Conservation (phyloP, 805 yeast genomes). For the Pichia deserticola region DNA sequence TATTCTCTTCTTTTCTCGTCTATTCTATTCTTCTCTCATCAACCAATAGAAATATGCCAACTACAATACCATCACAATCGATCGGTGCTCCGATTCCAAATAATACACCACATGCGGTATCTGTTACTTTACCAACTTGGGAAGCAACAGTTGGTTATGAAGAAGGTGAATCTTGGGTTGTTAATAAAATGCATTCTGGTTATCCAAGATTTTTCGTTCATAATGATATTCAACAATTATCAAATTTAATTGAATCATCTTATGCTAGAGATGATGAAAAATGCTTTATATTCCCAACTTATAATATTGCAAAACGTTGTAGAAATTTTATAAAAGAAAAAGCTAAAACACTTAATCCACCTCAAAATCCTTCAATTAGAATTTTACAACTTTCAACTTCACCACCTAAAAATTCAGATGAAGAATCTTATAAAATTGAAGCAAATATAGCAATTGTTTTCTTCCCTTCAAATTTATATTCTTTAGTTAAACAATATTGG, state of each 20-base stretch:
- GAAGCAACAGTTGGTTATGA: conserved; percentile 87
- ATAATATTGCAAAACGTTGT: conserved; percentile 74
- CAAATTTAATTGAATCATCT: conserved; percentile 46
- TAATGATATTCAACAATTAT: conserved; percentile 49
- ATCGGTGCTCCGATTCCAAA: conserved; percentile 87
- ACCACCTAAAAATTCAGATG: conserved; percentile 53
- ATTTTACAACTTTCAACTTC: conserved; percentile 69
- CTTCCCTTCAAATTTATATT: conserved; percentile 50
- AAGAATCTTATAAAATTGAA: conserved; percentile 51
- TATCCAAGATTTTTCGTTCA: conserved; percentile 84
- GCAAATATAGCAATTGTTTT: conserved; percentile 75
- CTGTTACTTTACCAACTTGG: conserved; percentile 95
- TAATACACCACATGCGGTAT: conserved; percentile 86
- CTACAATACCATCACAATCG: conserved; percentile 28
- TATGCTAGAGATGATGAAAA: conserved; percentile 78
- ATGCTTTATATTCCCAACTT: conserved; percentile 70
- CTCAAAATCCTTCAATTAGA: conserved; percentile 38
- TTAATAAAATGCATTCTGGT: conserved; percentile 70
- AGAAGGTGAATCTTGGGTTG: conserved; percentile 80
- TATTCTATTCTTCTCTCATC: neutral
- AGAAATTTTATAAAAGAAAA: conserved; percentile 62
- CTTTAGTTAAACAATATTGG: conserved; percentile 84
- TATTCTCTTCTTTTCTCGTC: no score
- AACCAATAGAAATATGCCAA: conserved; percentile 2
- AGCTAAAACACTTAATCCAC: conserved; percentile 25